Base-by-base conservation (phyloP, 2,329 filamentous ascomycete genomes). In the Fusarium chuoi region DNA sequence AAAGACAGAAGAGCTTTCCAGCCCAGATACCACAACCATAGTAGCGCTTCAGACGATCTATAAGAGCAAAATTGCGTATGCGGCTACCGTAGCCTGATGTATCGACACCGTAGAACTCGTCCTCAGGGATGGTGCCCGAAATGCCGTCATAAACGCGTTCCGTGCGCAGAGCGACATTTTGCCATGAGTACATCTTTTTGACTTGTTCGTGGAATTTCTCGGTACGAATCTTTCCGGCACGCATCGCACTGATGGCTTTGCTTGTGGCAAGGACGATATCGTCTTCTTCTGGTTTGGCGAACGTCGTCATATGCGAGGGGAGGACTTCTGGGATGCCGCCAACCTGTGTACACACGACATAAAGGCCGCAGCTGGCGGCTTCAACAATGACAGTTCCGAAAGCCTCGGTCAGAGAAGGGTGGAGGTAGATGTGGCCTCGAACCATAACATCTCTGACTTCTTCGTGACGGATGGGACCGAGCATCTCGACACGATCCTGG, bases 1-100 rank as follows among this genome's bases (percentile, higher is more conserved):
- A 98, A 3, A 99, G 86, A 78, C 96, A 98, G 79, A 99, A 99
- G 14, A 99, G 86, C 83, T 99, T 99, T 41, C 96, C 96, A 1
- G 96, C 96, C 96, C 96, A 99, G 56, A 98, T 96, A 39, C 96
- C 96, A 80, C 97, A 99, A 14, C 96, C 96, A 79, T 98, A 99
- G 83, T 99, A 99, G 67, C 96, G 87, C 84, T 99, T 99, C 26
- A 99, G 84, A 26, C 96, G 90, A 81, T 99, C 96, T 73, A 99
- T 98, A 49, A 99, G 88, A 11, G 96, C 94, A 79, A 98, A 97
- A 77, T 94, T 96, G 77, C 94, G 93, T 14, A 94, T 91, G 13
- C 91, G 90, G 72, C 92, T 88, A 18, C 91, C 92, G 8, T 91
- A 93, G 73, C 89, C 89, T 12, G 88, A 90, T 8, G 91, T 90